Evolutionary conservation across 176 grass and related monocot genomes (phyloP), one percentile per base, ranked within the genome.

Genomic region (Musa troglodytarum): DNA sequence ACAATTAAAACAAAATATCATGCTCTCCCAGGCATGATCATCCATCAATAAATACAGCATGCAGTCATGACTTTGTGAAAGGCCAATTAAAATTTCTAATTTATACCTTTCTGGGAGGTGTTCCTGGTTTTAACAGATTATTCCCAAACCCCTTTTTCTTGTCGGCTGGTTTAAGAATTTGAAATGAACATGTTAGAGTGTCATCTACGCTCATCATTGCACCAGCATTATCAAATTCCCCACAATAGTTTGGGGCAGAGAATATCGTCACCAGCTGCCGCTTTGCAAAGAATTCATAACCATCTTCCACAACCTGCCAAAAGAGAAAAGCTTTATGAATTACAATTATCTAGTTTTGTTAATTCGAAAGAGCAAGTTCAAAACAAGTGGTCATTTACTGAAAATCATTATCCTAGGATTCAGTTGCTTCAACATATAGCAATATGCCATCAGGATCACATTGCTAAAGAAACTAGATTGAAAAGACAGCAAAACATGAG

Each of bases 191-290:
- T 15, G 34, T 50, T 9, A 70, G 49, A 50, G 34, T 70, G 68
- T 70, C 68, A 70, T 70, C 68, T 50, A 70, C 68, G 20, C 68
- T 70, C 68, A 70, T 70, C 68, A 70, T 70, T 17, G 68, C 68
- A 50, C 68, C 68, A 70, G 68, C 68, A 70, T 70, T 70, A 70
- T 70, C 68, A 21, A 70, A 70, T 70, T 70, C 68, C 14, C 68
- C 68, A 70, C 68, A 70, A 49, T 70, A 70, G 28, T 70, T 70
- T 50, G 68, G 68, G 19, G 68, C 68, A 11, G 68, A 70, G 15
- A 70, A 70, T 70, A 70, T 70, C 10, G 68, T 70, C 68, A 70
- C 68, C 17, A 70, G 68, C 16, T 70, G 68, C 6, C 68, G 68
- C 49, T 70, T 70, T 70, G 68, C 34, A 20, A 70, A 70, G 68